phyloP scores from a whole-genome alignment of 2,329 filamentous ascomycete genomes.

The Alternaria dauci region DNA sequence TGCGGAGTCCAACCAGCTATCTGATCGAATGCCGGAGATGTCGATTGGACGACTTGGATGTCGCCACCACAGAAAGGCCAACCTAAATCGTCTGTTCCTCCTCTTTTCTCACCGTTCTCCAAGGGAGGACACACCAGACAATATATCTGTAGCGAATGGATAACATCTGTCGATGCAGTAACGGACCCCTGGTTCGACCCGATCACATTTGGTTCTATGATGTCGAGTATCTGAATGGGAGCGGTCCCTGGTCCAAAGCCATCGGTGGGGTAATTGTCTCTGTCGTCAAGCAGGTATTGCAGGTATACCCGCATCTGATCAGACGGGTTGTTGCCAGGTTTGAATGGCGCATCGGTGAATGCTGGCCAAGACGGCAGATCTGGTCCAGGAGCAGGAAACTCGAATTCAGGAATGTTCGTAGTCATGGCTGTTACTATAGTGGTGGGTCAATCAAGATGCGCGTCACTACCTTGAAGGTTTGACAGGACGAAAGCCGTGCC shows the following conservation, averaged over 20 bases:
- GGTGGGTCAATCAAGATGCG: neutral
- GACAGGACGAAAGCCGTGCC: neutral
- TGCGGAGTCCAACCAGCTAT: neutral
- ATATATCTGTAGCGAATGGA: neutral
- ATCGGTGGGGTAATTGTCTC: neutral
- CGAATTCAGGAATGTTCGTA: neutral
- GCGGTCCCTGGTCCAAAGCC: neutral
- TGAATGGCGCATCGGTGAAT: neutral
- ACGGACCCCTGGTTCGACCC: neutral
- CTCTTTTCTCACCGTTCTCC: neutral
- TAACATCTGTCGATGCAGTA: neutral
- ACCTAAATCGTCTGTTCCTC: neutral
- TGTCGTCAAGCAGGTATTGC: neutral
- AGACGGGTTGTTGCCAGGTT: neutral
- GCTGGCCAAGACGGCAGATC: conserved; percentile 1
- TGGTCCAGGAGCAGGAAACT: neutral
- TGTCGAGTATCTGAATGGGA: neutral
- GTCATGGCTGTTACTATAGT: conserved; percentile 5
- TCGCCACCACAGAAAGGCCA: neutral
- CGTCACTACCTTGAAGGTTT: neutral
- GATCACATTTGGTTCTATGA: neutral
- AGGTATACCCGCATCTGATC: neutral
- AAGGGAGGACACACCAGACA: neutral
- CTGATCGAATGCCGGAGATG: neutral
- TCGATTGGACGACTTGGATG: neutral